phyloP scores from a whole-genome alignment of 2,329 filamentous ascomycete species.

The Mycocentrospora acerina region DNA sequence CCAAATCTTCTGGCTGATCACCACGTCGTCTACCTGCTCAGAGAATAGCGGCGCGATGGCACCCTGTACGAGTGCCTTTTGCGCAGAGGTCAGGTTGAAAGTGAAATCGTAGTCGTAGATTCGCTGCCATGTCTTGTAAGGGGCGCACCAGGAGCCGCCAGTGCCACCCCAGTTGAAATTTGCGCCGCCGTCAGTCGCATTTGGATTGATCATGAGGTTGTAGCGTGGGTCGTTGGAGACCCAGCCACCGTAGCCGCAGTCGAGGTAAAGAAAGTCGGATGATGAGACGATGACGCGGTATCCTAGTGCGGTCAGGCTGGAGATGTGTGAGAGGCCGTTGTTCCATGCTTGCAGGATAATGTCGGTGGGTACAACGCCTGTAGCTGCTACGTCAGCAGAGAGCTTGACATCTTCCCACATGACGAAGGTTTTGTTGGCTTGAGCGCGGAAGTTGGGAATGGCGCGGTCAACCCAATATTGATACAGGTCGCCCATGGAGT shows the following conservation, averaged over 20 bases:
- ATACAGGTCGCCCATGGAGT: conserved; percentile 54
- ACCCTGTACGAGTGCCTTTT: conserved; percentile 55
- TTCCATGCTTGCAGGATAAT: conserved; percentile 60
- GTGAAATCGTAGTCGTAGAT: conserved; percentile 63
- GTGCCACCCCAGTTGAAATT: conserved; percentile 58
- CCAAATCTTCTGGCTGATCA: conserved; percentile 56
- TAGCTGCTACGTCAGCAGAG: conserved; percentile 44
- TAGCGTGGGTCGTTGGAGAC: conserved; percentile 59
- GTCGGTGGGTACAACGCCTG: conserved; percentile 51
- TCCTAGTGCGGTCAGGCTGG: conserved; percentile 52
- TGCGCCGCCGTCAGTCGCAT: conserved; percentile 38
- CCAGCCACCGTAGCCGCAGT: conserved; percentile 58
- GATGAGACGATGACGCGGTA: conserved; percentile 60
- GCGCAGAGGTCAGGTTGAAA: conserved; percentile 47
- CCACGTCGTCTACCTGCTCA: conserved; percentile 58
- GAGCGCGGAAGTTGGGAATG: conserved; percentile 53
- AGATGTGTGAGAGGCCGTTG: conserved; percentile 54
- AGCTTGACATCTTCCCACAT: conserved; percentile 61
- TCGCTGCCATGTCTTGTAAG: conserved; percentile 62
- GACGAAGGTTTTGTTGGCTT: conserved; percentile 53
- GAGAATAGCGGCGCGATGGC: conserved; percentile 55
- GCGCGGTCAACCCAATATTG: conserved; percentile 58
- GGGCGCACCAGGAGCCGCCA: conserved; percentile 60
- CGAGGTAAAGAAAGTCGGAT: conserved; percentile 58
- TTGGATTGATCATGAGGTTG: conserved; percentile 56